A percentile compares a stretch with the other conserved stretches of the same genome.
Conservation (phyloP, 257 asterid genomes). For the Solanum phureja region DNA sequence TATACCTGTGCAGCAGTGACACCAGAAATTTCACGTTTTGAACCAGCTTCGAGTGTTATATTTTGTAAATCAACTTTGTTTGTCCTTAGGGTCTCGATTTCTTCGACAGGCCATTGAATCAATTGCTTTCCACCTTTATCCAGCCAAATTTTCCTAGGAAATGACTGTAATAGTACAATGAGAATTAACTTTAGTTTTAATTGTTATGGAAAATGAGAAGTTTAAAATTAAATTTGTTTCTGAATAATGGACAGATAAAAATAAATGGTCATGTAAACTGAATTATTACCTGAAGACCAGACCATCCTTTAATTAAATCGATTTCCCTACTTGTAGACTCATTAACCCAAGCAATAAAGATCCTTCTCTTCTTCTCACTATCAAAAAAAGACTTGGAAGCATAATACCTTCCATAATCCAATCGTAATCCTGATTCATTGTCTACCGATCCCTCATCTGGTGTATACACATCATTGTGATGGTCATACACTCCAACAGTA, state of each 20-base stretch:
- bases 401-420: not conserved
- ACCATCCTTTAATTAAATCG: slow-evolving; percentile 22
- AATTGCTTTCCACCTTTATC: not conserved
- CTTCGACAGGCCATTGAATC: not conserved
- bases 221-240: not conserved
- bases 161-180: not conserved
- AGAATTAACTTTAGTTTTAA: not conserved
- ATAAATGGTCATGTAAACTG: not conserved
- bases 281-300: not conserved
- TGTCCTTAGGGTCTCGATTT: not conserved
- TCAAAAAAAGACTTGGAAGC: slow-evolving; percentile 12
- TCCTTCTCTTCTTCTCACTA: slow-evolving; percentile 18
- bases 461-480: not conserved
- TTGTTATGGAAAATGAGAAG: not conserved
- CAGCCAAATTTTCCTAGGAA: not conserved
- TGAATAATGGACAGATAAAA: not conserved
- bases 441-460: slow-evolving; percentile 11
- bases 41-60: not conserved
- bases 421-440: not conserved
- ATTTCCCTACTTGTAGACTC: slow-evolving; percentile 16
- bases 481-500: slow-evolving; percentile 19
- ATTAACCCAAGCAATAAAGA: slow-evolving; percentile 34
- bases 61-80: not conserved
- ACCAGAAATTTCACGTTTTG: not conserved
- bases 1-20: not conserved